Base-by-base conservation (phyloP, 2,329 filamentous ascomycete species). In the Monosporascus sp. region DNA sequence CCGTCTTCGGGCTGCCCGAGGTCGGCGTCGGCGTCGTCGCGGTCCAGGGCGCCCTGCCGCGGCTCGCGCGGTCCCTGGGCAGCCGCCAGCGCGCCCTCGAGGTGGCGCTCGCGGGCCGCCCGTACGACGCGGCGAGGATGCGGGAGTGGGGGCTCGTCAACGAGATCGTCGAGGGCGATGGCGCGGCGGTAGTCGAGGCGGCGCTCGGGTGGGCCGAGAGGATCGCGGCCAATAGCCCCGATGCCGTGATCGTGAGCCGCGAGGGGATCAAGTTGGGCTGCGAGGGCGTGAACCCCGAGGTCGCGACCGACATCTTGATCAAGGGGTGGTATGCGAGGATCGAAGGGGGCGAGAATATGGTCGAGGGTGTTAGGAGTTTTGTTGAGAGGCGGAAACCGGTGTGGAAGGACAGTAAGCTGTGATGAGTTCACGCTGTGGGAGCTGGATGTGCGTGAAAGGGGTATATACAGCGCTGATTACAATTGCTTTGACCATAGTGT, bases 341-440 rank as follows among this genome's bases (percentile, higher is more conserved):
- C 52, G 76, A 85, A 57, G 78, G 74, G 2, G 87, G 83, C 0
- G 85, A 88, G 60, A 93, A 93, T 69, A 84, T 90, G 70, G 80
- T 78, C 52, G 88, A 92, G 71, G 89, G 89, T 0, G 75, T 92
- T 20, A 74, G 68, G 70, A 88, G 87, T 55, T 93, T 93, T 74
- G 85, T 88, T 19, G 87, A 91, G 77, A 90, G 85, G 77, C 77
- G 87, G 64, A 79, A 81, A 70, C 82, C 88, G 2, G 74, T 74
- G 38, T 92, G 88, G 87, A 80, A 75, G 62, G 74, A 82, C 53
- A 85, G 81, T 65, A 85, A 84, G 67, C 62, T 86, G 60, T 86
- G 68, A 70, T 31, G 1, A 31, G 7, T 17, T 48, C 16, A 16
- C 31, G 11, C 9, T 35, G 31, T 35, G 27, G 14, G 31, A 11